Conservation (phyloP, 345 rosid genomes). For the Populus simonii region DNA sequence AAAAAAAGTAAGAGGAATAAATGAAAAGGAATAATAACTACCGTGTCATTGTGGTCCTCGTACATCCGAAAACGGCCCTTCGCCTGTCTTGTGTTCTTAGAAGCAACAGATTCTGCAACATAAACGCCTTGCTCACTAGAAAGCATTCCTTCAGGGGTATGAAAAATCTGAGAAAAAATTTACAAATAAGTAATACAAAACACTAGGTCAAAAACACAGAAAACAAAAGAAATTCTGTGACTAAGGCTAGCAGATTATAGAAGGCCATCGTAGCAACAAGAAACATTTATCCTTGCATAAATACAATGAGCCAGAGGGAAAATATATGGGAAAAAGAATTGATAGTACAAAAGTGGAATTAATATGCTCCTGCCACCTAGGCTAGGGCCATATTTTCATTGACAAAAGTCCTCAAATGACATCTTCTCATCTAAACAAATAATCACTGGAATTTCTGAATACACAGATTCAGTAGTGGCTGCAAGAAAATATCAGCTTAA, state of each 20-base stretch:
- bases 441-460: not conserved
- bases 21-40: constrained; percentile 16
- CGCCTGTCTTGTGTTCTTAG: constrained; percentile 63
- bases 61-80: constrained; percentile 55
- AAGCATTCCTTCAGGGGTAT: constrained; percentile 88
- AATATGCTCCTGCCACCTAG: no score
- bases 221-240: no score
- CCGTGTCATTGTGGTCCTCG: constrained; percentile 43
- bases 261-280: no score
- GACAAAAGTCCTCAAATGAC: not conserved
- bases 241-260: no score
- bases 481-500: not conserved
- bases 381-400: no score
- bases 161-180: constrained; percentile 52
- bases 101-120: constrained; percentile 67
- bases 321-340: no score
- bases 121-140: constrained; percentile 83
- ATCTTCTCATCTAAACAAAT: not conserved
- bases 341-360: no score
- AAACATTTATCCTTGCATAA: no score
- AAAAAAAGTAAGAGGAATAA: not conserved
- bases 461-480: not conserved
- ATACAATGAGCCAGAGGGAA: no score
- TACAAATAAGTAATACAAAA: not conserved
- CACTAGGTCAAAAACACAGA: not conserved